Conservation (phyloP, 257 asterid genomes). For the Perilla frutescens region DNA sequence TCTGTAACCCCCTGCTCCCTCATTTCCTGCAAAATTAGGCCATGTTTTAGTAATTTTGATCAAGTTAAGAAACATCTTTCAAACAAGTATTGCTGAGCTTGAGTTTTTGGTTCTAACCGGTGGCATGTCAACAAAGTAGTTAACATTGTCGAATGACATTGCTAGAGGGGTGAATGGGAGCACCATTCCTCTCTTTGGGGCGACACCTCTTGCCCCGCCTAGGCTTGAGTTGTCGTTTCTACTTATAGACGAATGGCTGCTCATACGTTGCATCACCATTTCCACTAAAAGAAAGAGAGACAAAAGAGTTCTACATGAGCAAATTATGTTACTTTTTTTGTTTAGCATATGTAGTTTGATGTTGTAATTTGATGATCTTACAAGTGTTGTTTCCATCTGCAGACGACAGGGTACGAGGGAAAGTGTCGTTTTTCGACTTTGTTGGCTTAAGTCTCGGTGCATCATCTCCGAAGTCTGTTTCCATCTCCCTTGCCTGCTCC, state of each 20-base stretch:
- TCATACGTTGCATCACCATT: slow-evolving; percentile 63
- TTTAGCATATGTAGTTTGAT: neutral
- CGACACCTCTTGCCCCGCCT: slow-evolving; percentile 43
- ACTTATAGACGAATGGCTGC: slow-evolving; percentile 46
- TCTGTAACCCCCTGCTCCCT: slow-evolving; percentile 66
- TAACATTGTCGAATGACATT: slow-evolving; percentile 70
- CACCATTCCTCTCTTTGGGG: slow-evolving; percentile 78
- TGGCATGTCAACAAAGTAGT: slow-evolving; percentile 78
- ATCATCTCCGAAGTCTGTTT: slow-evolving; percentile 49
- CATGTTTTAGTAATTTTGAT: neutral
- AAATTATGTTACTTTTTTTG: neutral
- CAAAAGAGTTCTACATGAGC: slow-evolving; percentile 1
- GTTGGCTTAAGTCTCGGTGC: slow-evolving; percentile 53
- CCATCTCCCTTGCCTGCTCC: slow-evolving; percentile 79
- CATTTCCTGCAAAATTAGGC: slow-evolving; percentile 58
- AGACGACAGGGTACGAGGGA: slow-evolving; percentile 51
- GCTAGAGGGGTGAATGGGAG: slow-evolving; percentile 74
- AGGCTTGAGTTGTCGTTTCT: slow-evolving; percentile 43
- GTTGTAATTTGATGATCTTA: slow-evolving; percentile 35
- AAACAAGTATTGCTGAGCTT: neutral
- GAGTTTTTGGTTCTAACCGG: slow-evolving; percentile 48
- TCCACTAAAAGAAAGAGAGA: slow-evolving; percentile 54
- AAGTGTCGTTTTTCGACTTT: slow-evolving; percentile 55
- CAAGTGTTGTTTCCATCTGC: slow-evolving; percentile 65
- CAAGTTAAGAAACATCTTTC: neutral